These are phyloP conservation scores for Orobanche coerulescens DNA, from an alignment of 257 asterid genomes.

Conservation along the genomic window DNA sequence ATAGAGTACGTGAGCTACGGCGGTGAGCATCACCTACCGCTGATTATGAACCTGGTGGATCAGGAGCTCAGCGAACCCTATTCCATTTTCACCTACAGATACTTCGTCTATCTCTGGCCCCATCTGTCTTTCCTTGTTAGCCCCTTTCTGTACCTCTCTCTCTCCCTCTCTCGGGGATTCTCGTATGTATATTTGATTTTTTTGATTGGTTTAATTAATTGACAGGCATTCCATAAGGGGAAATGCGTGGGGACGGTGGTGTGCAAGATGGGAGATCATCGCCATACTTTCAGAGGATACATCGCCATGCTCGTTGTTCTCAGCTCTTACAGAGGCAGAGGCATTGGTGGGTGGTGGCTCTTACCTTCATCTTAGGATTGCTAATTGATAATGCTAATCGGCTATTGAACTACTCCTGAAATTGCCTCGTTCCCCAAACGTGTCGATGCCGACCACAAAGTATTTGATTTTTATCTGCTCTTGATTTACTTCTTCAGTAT, in stretches of 20 bases:
- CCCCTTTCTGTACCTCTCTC: background rate
- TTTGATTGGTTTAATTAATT: background rate
- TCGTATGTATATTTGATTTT: background rate
- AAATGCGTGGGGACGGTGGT: slow-evolving; percentile 92
- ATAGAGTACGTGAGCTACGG: slow-evolving; percentile 71
- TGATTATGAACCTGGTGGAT: slow-evolving; percentile 91
- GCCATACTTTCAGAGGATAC: slow-evolving; percentile 82
- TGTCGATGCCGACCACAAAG: no score
- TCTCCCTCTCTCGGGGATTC: background rate
- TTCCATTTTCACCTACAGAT: slow-evolving; percentile 94
- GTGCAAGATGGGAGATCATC: slow-evolving; percentile 96
- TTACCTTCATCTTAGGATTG: background rate
- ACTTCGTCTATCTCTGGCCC: slow-evolving; percentile 98
- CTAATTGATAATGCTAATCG: background rate
- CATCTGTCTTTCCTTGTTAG: slow-evolving; percentile 76
- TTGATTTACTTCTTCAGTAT: background rate
- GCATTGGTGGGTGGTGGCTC: slow-evolving; percentile 50
- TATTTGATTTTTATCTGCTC: background rate
- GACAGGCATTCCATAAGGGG: slow-evolving; percentile 75
- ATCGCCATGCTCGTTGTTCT: slow-evolving; percentile 96
- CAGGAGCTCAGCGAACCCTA: slow-evolving; percentile 95
- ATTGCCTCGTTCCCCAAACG: no score
- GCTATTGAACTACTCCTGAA: no score
- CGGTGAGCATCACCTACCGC: slow-evolving; percentile 97
- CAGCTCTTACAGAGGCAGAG: slow-evolving; percentile 73